These are phyloP conservation scores for Thelephora terrestris DNA, from an alignment of 1,284 basidiomycete genomes.

Conservation along the genomic window DNA sequence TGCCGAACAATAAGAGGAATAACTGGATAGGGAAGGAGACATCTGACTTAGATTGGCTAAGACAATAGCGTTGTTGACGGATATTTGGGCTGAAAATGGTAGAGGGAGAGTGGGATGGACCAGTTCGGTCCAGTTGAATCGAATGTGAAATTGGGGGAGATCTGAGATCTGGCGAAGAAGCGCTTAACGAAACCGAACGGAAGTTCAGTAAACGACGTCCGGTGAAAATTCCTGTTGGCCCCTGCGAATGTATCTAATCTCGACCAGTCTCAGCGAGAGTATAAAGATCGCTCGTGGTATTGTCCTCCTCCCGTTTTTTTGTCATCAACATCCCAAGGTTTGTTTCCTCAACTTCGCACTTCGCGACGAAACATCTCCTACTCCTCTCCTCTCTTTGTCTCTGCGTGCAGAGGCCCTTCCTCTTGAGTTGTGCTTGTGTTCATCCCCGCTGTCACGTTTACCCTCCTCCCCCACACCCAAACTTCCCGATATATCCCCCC, in stretches of 20 bases:
- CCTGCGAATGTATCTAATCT: slow-evolving; percentile 20
- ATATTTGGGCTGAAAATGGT: background rate
- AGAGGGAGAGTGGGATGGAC: background rate
- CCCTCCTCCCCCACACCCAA: slow-evolving; percentile 22
- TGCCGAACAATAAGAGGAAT: background rate
- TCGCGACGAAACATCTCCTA: background rate
- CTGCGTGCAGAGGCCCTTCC: slow-evolving; percentile 20
- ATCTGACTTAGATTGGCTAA: slow-evolving; percentile 1
- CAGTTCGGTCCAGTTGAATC: slow-evolving; percentile 12
- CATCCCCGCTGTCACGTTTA: slow-evolving; percentile 18
- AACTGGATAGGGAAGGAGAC: background rate
- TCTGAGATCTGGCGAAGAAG: slow-evolving; percentile 30
- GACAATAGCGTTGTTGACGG: background rate
- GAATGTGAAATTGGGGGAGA: slow-evolving; percentile 30
- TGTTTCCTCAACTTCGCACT: slow-evolving; percentile 29
- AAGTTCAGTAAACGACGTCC: too few relatives aligned
- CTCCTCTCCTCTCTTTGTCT: slow-evolving; percentile 19
- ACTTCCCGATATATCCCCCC: slow-evolving; percentile 21
- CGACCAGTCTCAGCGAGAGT: slow-evolving; percentile 23
- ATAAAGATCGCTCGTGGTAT: slow-evolving; percentile 51
- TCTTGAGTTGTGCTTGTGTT: too few relatives aligned
- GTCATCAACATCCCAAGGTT: slow-evolving; percentile 51
- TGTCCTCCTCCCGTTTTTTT: slow-evolving; percentile 37
- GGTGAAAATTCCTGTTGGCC: too few relatives aligned
- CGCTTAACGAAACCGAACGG: slow-evolving; percentile 31